Percentiles rank a stretch among this genome's conserved stretches.
Evolutionary conservation across 805 yeast species (phyloP).

Genomic region (Wickerhamomyces rabaulensis): DNA sequence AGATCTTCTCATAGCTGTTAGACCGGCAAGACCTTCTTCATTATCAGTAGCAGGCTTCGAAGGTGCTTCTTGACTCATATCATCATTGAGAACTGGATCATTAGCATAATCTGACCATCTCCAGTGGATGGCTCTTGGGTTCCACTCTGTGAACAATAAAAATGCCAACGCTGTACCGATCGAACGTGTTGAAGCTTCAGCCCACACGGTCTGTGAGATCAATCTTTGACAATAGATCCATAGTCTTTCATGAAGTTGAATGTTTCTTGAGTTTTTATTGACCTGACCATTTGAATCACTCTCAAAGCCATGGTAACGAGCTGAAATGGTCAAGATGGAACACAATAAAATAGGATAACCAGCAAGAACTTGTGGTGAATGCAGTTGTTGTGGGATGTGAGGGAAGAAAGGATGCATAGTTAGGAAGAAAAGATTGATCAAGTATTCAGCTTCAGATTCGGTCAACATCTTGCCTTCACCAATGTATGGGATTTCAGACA

Average conservation of each 20-base stretch:
- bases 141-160: slow-evolving; percentile 88
- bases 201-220: slow-evolving; percentile 88
- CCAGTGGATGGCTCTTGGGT: slow-evolving; percentile 91
- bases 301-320: slow-evolving; percentile 66
- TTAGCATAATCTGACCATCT: slow-evolving; percentile 82
- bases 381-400: slow-evolving; percentile 71
- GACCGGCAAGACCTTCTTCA: slow-evolving; percentile 53
- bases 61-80: slow-evolving; percentile 4
- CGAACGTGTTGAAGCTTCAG: slow-evolving; percentile 83
- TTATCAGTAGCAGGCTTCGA: slow-evolving; percentile 7
- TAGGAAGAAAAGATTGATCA: slow-evolving; percentile 59
- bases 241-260: slow-evolving; percentile 68
- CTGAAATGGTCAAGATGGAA: slow-evolving; percentile 73
- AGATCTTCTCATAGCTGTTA: slow-evolving; percentile 80
- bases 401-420: slow-evolving; percentile 91
- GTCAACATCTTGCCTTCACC: slow-evolving; percentile 52
- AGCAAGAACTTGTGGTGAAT: slow-evolving; percentile 57
- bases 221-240: slow-evolving; percentile 83
- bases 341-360: slow-evolving; percentile 79
- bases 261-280: slow-evolving; percentile 36
- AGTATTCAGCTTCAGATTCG: slow-evolving; percentile 52
- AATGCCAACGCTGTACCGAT: slow-evolving; percentile 85
- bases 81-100: slow-evolving; percentile 32
- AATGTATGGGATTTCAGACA: slow-evolving; percentile 62
- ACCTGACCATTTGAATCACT: slow-evolving; percentile 29